Evolutionary conservation across 257 asterid genomes (phyloP), one percentile per base, ranked within the genome.

Genomic region (Craterostigma plantagineum): DNA sequence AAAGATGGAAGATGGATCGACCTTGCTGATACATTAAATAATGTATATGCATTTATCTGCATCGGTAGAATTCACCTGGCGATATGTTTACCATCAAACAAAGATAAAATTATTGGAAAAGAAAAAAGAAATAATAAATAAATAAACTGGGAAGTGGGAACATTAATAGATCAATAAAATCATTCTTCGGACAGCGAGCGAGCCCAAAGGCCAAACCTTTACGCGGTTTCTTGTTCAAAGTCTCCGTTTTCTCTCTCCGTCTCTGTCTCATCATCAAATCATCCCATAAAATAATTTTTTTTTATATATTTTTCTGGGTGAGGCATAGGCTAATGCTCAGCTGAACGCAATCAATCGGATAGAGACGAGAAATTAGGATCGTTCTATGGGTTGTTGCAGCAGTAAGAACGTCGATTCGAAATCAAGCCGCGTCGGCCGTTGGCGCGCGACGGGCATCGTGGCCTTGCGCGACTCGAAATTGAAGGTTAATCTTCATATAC

Each of bases 401-500:
- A 76, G 95, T 72, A 76, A 82, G 65, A 46, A 37, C 48, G 67
- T 48, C 34, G 91, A 87, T 56, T 79, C 93, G 35, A 68, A 62
- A 47, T 86, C 78, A 7, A 69, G 47, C 65, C 79, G 93, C 54
- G 44, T 61, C 60, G 68, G 75, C 35, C 79, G 98, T 33, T 82
- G 98, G 98, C 86, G 95, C 55, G 76, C 98, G 53, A 87, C 98
- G 34, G 98, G 98, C 50, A 87, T 87, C 35, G 95, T 87, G 15
- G 90, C 92, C 43, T 52, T 82, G 72, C 91, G 98, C 16, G 95
- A 87, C 59, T 70, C 93, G 62, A 87, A 79, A 60, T 68, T 87
- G 65, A 87, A 87, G 93, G 98, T 43, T 57, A 51, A 7, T 4
- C 43, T 17, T 1, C 54, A 16, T 15, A n/a, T n/a, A 17, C 30